Evolutionary conservation across 2,329 filamentous ascomycete genomes (phyloP).

Genomic region (Fulvia fulva): DNA sequence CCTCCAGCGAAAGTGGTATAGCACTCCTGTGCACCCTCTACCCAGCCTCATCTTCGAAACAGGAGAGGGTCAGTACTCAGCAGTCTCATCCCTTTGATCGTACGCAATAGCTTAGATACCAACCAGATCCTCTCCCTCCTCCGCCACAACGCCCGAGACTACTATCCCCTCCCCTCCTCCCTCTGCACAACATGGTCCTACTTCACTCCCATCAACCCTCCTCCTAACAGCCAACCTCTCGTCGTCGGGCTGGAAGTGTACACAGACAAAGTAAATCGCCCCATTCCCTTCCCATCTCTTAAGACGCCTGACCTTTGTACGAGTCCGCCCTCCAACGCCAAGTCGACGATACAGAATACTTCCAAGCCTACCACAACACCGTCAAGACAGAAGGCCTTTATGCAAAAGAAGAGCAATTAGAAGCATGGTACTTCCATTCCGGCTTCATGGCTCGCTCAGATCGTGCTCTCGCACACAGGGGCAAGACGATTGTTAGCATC

Average conservation of each 20-base stretch:
- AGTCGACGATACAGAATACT: slow-evolving; percentile 26
- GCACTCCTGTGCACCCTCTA: slow-evolving; percentile 26
- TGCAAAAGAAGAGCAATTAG: slow-evolving; percentile 20
- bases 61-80: slow-evolving; percentile 17
- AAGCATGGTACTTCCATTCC: slow-evolving; percentile 23
- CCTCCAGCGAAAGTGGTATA: slow-evolving; percentile 12
- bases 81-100: background rate
- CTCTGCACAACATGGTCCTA: slow-evolving; percentile 21
- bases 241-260: slow-evolving; percentile 29
- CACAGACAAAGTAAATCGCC: slow-evolving; percentile 21
- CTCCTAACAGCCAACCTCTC: slow-evolving; percentile 10
- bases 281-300: background rate
- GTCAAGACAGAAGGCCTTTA: slow-evolving; percentile 22
- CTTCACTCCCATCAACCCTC: slow-evolving; percentile 13
- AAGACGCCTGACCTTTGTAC: no score
- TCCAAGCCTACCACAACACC: slow-evolving; percentile 25
- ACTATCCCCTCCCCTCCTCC: slow-evolving; percentile 23
- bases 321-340: slow-evolving; percentile 13
- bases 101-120: background rate
- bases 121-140: slow-evolving; percentile 27
- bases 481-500: slow-evolving; percentile 17
- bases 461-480: slow-evolving; percentile 7
- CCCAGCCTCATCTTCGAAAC: slow-evolving; percentile 22
- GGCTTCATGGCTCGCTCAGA: slow-evolving; percentile 22
- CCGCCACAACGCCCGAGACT: slow-evolving; percentile 20